Evolutionary conservation across 441 rosid genomes (phyloP).

Genomic region (Aleurites moluccanus): DNA sequence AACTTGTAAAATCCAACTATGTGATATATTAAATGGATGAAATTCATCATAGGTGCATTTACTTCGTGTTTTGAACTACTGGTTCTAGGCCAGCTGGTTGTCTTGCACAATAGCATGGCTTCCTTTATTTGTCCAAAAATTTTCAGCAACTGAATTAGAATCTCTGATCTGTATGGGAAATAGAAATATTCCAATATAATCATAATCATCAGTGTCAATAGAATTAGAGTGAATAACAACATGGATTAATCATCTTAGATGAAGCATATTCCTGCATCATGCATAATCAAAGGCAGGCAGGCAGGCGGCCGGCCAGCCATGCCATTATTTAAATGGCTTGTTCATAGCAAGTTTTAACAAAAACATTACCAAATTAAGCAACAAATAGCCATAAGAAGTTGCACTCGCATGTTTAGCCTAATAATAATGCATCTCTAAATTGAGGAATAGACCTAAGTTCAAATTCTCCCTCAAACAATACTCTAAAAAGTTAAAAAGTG

Average conservation of each 20-base stretch:
- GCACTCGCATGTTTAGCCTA: too few relatives aligned
- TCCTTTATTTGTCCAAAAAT: neutral
- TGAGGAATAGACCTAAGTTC: too few relatives aligned
- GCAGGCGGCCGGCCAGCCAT: too few relatives aligned
- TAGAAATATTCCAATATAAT: neutral
- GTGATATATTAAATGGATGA: neutral
- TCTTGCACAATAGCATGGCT: neutral
- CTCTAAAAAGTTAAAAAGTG: neutral
- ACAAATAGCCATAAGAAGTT: neutral
- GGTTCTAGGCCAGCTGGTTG: too few relatives aligned
- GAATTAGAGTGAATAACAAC: neutral
- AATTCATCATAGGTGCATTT: neutral
- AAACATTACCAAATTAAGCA: neutral
- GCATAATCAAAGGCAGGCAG: too few relatives aligned
- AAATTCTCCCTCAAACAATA: too few relatives aligned
- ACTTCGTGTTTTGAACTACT: neutral
- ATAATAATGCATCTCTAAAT: too few relatives aligned
- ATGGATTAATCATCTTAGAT: neutral
- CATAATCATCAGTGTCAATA: neutral
- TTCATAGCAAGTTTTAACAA: neutral
- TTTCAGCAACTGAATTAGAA: neutral
- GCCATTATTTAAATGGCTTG: neutral
- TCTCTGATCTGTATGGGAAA: neutral
- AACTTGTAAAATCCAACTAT: neutral
- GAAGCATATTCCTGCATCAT: too few relatives aligned